Evolutionary conservation across 2,329 filamentous ascomycete species (phyloP), one percentile per base, ranked within the genome.

Genomic region (Tolypocladium nubicola): DNA sequence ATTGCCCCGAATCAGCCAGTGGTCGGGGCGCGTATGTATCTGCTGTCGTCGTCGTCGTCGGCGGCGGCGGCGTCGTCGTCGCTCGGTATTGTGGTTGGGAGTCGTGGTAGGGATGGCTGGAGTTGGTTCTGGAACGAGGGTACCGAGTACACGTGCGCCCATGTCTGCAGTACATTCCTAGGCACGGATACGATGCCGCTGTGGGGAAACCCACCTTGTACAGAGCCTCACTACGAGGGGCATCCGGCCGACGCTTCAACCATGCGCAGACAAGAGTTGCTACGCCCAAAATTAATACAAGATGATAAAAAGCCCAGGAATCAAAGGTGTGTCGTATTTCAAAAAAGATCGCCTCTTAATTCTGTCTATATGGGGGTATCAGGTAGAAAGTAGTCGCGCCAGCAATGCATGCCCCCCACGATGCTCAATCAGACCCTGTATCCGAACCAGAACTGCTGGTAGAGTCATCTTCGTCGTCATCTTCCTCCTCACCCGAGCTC

Each of bases 361-460:
- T 33, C 30, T 19, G 47, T 37, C 47, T 14, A 13, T 19, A 52
- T 35, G 9, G 23, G 47, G 47, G 30, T 52, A 52, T 37, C 19
- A 13, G 26, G 30, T 52, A 37, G 30, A 52, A 52, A 13, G 47
- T 19, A 21, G 16, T 30, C 45, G 19, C 16, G 47, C 45, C 14
- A n/a, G 47, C 10, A 52, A 35, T 21, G 30, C 30, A 7, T 5
- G 10, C 14, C 19, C 19, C 5, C 9, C 8, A 33, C 30, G 2
- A 52, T n/a, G 47, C 30, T 52, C 45, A 50, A 13, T 56, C 45
- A 30, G 55, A 62, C 4, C 70, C 70, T 30, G 65, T 65, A 53
- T 74, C 72, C n/a, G 72, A 69, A 19, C 72, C 73, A 1, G 75
- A 77, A 53, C 75, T 78, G 56, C 75, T 77, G 14, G 74, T 76